Base-by-base conservation (phyloP, 108 stramenopile genomes). In the Cyclotella cryptica region DNA sequence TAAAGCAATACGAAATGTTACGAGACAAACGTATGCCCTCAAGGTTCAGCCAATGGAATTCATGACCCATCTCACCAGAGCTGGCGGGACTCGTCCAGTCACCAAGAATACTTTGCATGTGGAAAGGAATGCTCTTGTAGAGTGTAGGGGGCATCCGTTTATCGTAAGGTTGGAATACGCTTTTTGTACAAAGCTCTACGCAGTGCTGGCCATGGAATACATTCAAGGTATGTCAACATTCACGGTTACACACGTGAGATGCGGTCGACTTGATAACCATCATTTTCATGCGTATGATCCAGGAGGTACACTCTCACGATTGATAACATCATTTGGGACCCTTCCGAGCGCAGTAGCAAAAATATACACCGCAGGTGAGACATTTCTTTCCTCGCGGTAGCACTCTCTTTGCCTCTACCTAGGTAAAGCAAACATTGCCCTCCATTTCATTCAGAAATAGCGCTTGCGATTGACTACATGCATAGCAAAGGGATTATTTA, bases 401-500 rank as follows among this genome's bases (percentile, higher is more conserved):
- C n/a, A n/a, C n/a, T n/a, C 18, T 51, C 10, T 21, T 58, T 26
- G 3, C 9, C 22, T 17, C 3, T 17, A 9, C n/a, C 18, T 3
- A 49, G n/a, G 3, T 7, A 17, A 3, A 49, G 15, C 15, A 28
- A 13, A 28, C 24, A 28, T 58, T 5, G 24, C 13, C 24, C 3
- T 2, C 22, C 13, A 28, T 13, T n/a, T n/a, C 13, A 13, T 3
- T 5, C 6, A 58, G 79, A 85, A 66, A 81, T 85, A 27, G 75
- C 76, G 0, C 69, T 85, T 10, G 84, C 74, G 0, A 66, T 85
- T 17, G 49, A 85, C 49, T 76, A 49, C 49, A 66, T 85, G 24
- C 84, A 85, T 63, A 35, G 45, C 44, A 69, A 59, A 60, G 72
- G 75, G 24, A 75, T 81, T 22, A 76, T 80, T 39, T 77, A 85